Evolutionary conservation across 306 rosid genomes (phyloP).

Genomic region (Hylodesmum podocarpum): DNA sequence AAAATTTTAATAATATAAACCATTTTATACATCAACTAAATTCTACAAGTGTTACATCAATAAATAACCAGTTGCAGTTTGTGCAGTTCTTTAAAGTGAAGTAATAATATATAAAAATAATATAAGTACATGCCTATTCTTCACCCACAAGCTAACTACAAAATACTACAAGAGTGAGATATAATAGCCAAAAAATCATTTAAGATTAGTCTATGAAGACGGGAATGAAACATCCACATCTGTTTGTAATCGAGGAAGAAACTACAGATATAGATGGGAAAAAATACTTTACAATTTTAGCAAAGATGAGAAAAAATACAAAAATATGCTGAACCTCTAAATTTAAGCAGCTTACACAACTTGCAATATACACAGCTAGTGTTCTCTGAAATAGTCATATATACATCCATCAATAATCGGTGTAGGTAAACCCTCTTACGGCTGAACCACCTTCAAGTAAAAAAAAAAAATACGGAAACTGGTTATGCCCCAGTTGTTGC

Average conservation of each 20-base stretch:
- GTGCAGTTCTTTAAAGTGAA: constrained; percentile 12
- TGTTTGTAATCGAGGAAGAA: background rate
- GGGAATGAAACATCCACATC: background rate
- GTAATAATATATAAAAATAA: background rate
- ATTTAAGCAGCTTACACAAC: background rate
- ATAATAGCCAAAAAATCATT: constrained; percentile 21
- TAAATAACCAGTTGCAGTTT: too few species aligned
- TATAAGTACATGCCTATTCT: constrained; percentile 5
- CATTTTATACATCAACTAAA: too few species aligned
- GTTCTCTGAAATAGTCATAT: constrained; percentile 1
- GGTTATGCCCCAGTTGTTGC: background rate
- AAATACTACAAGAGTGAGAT: background rate
- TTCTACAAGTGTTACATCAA: too few species aligned
- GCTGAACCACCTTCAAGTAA: background rate
- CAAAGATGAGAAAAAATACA: background rate
- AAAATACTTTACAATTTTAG: background rate
- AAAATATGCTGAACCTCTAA: background rate
- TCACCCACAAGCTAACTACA: constrained; percentile 1
- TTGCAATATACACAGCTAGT: background rate
- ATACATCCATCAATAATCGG: background rate
- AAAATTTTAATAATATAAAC: too few species aligned
- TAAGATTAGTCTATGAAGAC: background rate
- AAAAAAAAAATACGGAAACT: background rate
- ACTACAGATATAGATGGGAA: background rate
- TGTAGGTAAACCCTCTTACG: background rate